phyloP scores from a whole-genome alignment of 1,139 yeast genomes.

The Debaryomycetaceae sp. region DNA sequence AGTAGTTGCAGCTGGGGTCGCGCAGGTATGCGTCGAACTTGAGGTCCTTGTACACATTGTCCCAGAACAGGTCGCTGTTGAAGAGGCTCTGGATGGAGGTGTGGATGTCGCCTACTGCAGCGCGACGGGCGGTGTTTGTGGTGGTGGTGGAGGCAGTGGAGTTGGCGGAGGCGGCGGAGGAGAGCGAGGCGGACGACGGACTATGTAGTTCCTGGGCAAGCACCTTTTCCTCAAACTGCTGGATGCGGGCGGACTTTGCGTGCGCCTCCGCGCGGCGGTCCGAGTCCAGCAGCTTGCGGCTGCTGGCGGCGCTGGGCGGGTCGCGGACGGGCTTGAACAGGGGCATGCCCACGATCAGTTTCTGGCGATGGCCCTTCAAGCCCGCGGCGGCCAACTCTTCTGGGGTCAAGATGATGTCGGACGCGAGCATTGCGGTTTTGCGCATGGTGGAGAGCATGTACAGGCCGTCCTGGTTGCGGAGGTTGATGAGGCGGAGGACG shows the following conservation, averaged over 20 bases:
- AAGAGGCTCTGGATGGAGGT: slow-evolving; percentile 6
- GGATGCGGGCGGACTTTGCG: too few species aligned
- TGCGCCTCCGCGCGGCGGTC: too few species aligned
- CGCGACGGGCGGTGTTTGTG: not conserved
- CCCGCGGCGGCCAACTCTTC: not conserved
- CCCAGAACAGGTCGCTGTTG: slow-evolving; percentile 20
- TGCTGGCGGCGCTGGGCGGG: too few species aligned
- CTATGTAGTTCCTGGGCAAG: too few species aligned
- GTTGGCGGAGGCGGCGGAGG: too few species aligned
- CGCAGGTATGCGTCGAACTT: slow-evolving; percentile 14
- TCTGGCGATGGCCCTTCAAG: not conserved
- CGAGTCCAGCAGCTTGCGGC: too few species aligned
- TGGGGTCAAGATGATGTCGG: not conserved
- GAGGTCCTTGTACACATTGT: slow-evolving; percentile 23
- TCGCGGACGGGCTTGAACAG: not conserved
- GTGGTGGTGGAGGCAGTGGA: too few species aligned
- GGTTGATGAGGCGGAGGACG: slow-evolving; percentile 5
- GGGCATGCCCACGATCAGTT: not conserved
- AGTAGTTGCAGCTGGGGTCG: slow-evolving; percentile 10
- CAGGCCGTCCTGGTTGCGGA: slow-evolving; percentile 3
- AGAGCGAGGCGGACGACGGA: too few species aligned
- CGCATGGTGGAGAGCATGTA: slow-evolving; percentile 11
- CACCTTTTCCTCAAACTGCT: too few species aligned
- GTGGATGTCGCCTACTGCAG: not conserved
- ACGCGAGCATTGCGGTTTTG: slow-evolving; percentile 5